A percentile compares a stretch with the other conserved stretches of the same genome.
Evolutionary conservation across 352 stramenopile genomes (phyloP).

Genomic region (Achlya hypogyna): DNA sequence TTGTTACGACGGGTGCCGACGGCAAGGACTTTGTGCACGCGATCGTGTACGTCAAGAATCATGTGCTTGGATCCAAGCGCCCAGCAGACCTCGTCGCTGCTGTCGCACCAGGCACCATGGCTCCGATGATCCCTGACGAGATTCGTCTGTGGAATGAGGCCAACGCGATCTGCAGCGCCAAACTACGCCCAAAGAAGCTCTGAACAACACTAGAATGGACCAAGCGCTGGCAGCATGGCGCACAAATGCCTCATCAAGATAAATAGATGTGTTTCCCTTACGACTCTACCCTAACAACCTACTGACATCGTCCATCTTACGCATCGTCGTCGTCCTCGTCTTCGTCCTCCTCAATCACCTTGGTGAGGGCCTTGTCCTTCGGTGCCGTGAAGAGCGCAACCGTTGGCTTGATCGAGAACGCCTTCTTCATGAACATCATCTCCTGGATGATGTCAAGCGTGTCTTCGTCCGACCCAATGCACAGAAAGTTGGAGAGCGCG

Average conservation of each 20-base stretch:
- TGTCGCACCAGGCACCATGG: constrained; percentile 26
- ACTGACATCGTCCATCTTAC: background rate
- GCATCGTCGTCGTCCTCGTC: constrained; percentile 32
- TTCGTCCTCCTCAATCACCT: constrained; percentile 60
- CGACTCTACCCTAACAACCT: too few relatives aligned
- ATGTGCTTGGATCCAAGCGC: constrained; percentile 49
- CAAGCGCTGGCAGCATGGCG: too few relatives aligned
- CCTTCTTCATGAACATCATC: constrained; percentile 21
- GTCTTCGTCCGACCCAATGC: constrained; percentile 17
- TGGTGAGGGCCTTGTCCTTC: constrained; percentile 44
- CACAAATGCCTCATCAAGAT: too few relatives aligned
- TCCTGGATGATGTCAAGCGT: constrained; percentile 19
- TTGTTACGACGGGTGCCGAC: constrained; percentile 33
- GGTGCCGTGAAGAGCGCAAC: constrained; percentile 13
- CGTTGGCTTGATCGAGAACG: constrained; percentile 20
- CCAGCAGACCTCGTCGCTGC: constrained; percentile 55
- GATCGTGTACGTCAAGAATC: constrained; percentile 85
- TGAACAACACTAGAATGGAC: too few relatives aligned
- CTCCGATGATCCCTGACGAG: constrained; percentile 38
- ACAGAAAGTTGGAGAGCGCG: constrained; percentile 12
- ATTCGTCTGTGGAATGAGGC: constrained; percentile 59
- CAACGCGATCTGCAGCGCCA: constrained; percentile 66
- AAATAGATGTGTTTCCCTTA: too few relatives aligned
- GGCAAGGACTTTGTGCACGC: constrained; percentile 59
- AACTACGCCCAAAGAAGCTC: constrained; percentile 33